Conservation (phyloP, 176 grass and related monocot genomes). For the Lolium multiflorum region DNA sequence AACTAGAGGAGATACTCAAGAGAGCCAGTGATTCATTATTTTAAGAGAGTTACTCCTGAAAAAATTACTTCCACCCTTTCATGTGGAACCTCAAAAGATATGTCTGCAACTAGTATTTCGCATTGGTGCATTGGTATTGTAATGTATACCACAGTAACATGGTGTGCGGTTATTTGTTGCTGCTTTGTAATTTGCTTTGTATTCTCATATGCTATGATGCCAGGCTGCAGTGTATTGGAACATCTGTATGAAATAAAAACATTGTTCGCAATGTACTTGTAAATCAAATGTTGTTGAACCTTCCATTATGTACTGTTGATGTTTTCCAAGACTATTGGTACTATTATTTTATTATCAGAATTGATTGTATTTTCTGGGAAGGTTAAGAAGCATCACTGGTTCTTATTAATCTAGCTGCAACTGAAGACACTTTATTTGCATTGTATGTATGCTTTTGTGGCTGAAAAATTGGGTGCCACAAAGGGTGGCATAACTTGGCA, state of each 20-base stretch:
- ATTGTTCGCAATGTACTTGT: not conserved
- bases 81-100: not conserved
- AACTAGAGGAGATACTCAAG: conserved; percentile 21
- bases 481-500: too few relatives aligned
- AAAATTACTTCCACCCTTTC: not conserved
- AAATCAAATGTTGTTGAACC: not conserved
- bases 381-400: too few relatives aligned
- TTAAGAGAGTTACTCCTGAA: not conserved
- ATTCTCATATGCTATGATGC: not conserved
- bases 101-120: not conserved
- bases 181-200: not conserved
- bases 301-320: not conserved
- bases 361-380: too few relatives aligned
- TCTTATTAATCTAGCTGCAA: too few relatives aligned
- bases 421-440: too few relatives aligned
- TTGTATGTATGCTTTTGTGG: too few relatives aligned
- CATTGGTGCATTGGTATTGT: not conserved
- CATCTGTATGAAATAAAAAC: not conserved
- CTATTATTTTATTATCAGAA: too few relatives aligned
- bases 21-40: not conserved
- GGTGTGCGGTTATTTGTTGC: not conserved
- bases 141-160: not conserved
- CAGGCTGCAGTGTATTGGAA: not conserved
- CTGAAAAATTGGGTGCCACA: too few relatives aligned
- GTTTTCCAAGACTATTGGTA: not conserved